phyloP scores from a whole-genome alignment of 148 eudicot genomes.

The Vaccinium corymbosum region DNA sequence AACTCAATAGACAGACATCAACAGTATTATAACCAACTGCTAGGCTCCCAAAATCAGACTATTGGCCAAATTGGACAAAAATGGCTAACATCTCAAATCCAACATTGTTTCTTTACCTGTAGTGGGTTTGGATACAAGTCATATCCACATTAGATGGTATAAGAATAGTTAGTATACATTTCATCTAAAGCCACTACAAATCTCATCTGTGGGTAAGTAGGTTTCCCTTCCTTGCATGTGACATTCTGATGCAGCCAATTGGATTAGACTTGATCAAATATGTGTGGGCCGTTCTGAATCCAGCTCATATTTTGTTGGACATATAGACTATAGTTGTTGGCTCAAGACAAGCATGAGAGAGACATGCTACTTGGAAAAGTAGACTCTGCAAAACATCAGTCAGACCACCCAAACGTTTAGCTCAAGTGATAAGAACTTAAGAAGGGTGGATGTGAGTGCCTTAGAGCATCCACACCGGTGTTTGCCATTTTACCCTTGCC shows the following conservation, averaged over 20 bases:
- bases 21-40: too few relatives aligned
- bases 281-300: background rate
- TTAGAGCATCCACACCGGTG: background rate
- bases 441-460: background rate
- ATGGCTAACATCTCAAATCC: too few relatives aligned
- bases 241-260: background rate
- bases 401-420: background rate
- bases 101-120: too few relatives aligned
- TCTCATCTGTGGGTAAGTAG: background rate
- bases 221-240: background rate
- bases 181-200: background rate
- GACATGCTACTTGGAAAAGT: too few relatives aligned
- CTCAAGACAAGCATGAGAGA: too few relatives aligned
- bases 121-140: background rate
- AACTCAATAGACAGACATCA: too few relatives aligned
- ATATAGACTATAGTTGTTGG: background rate
- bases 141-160: background rate
- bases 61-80: too few relatives aligned
- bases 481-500: too few relatives aligned
- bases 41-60: too few relatives aligned
- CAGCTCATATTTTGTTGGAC: background rate
- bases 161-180: background rate
- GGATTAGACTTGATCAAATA: background rate
- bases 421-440: background rate
- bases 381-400: background rate